Conservation (phyloP, 768 basidiomycete genomes). For the Mycena galericulata region DNA sequence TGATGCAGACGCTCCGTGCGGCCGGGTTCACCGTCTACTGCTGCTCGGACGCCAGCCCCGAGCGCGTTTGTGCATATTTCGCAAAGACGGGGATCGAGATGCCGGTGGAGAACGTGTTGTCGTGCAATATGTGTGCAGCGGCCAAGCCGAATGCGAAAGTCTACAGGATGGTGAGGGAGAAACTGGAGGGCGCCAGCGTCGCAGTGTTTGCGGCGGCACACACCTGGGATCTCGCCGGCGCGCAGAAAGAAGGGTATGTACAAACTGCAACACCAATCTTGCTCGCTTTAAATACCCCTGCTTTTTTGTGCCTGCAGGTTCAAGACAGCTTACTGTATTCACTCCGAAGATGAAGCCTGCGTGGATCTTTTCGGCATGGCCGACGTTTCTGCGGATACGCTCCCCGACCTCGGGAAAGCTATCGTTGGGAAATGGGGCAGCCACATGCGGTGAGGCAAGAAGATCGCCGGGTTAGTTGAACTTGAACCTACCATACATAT, state of each 20-base stretch:
- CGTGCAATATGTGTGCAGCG: conserved; percentile 17
- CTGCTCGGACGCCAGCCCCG: conserved; percentile 20
- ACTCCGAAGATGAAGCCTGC: conserved; percentile 1
- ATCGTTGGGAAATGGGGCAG: conserved; percentile 13
- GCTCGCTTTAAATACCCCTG: not conserved
- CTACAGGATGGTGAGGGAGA: conserved; percentile 3
- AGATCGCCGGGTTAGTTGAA: no score
- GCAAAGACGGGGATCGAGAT: conserved; percentile 4
- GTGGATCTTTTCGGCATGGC: conserved; percentile 6
- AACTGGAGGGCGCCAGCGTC: not conserved
- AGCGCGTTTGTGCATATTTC: conserved; percentile 4
- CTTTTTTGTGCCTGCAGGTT: not conserved
- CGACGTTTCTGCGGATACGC: conserved; percentile 5
- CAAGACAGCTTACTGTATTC: not conserved
- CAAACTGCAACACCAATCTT: no score
- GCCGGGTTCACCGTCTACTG: conserved; percentile 7
- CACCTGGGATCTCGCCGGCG: conserved; percentile 15
- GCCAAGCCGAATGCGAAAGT: conserved; percentile 11
- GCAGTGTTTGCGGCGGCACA: conserved; percentile 18
- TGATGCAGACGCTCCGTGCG: conserved; percentile 8
- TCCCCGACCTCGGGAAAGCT: not conserved
- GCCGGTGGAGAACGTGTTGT: conserved; percentile 10
- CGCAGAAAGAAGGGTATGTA: not conserved
- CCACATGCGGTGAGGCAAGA: not conserved
- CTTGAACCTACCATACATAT: no score